Percentiles rank a stretch among this genome's conserved stretches.
Evolutionary conservation across 306 rosid species (phyloP).

Genomic region (Rosa lucieae): DNA sequence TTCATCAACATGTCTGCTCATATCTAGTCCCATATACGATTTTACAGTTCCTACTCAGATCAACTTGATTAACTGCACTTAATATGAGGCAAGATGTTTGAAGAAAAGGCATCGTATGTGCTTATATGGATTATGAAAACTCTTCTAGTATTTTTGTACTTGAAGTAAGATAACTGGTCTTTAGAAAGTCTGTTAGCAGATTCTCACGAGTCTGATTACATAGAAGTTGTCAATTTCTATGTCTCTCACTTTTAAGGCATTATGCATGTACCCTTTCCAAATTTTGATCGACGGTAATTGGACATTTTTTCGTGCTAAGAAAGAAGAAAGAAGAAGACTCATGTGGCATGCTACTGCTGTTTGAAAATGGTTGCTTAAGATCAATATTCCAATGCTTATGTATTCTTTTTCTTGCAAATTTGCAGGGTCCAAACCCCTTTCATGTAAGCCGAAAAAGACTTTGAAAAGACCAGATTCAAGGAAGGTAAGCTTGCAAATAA

Average conservation of each 20-base stretch:
- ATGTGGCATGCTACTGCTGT: not conserved
- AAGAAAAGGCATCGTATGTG: not conserved
- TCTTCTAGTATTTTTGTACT: too few species aligned
- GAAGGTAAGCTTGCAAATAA: conserved; percentile 45
- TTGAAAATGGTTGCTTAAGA: not conserved
- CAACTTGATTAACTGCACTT: not conserved
- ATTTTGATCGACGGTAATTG: not conserved
- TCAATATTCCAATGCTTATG: not conserved
- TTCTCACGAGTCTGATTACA: not conserved
- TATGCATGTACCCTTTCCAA: not conserved
- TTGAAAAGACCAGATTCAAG: conserved; percentile 32
- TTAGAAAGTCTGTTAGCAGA: not conserved
- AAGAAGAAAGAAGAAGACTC: not conserved
- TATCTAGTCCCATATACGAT: not conserved
- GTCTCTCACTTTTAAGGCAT: not conserved
- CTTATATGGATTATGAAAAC: not conserved
- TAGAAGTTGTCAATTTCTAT: not conserved
- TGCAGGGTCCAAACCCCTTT: conserved; percentile 90
- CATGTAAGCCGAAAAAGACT: conserved; percentile 73
- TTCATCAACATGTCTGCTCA: not conserved
- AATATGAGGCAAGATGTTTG: not conserved
- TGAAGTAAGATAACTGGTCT: not conserved
- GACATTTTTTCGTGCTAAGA: not conserved
- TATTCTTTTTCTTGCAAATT: conserved; percentile 11
- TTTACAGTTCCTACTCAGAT: not conserved